Evolutionary conservation across 768 basidiomycete genomes (phyloP).

Genomic region (Dacryopinax spathularia): DNA sequence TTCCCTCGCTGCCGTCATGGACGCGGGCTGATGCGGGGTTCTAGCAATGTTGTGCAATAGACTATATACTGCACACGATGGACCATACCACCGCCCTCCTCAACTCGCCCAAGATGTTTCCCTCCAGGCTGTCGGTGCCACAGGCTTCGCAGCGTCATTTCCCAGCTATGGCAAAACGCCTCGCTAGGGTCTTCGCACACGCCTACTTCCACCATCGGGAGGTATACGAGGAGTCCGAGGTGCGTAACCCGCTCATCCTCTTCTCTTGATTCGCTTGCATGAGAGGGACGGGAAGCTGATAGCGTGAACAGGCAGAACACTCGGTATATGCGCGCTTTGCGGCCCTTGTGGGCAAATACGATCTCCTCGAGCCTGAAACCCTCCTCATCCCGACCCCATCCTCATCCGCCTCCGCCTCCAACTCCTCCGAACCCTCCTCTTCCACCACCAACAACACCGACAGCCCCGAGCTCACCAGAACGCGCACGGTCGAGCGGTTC

Average conservation of each 20-base stretch:
- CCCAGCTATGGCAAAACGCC: constrained; percentile 71
- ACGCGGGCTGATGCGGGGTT: not conserved
- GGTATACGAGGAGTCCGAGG: constrained; percentile 73
- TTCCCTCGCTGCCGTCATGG: too few relatives aligned
- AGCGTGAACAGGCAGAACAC: not conserved
- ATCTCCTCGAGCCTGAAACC: not conserved
- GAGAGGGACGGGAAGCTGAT: too few relatives aligned
- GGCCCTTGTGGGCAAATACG: not conserved
- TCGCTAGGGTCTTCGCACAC: constrained; percentile 91
- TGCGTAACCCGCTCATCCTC: constrained; percentile 6
- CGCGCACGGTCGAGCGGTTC: not conserved
- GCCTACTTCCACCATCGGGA: constrained; percentile 93
- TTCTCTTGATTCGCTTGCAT: not conserved
- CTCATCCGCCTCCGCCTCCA: not conserved
- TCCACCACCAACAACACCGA: too few relatives aligned
- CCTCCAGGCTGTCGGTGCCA: constrained; percentile 84
- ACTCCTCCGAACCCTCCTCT: not conserved
- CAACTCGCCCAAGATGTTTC: constrained; percentile 82
- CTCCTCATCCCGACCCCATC: not conserved
- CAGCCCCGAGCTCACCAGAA: not conserved
- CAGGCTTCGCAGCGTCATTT: constrained; percentile 74
- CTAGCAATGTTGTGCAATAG: constrained; percentile 91
- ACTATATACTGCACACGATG: constrained; percentile 85
- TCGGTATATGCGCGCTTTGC: not conserved
- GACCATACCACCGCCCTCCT: constrained; percentile 87